A percentile compares a stretch with the other conserved stretches of the same genome.
Conservation (phyloP, 192 early-diverging fungal species). For the Coemansia sp. region DNA sequence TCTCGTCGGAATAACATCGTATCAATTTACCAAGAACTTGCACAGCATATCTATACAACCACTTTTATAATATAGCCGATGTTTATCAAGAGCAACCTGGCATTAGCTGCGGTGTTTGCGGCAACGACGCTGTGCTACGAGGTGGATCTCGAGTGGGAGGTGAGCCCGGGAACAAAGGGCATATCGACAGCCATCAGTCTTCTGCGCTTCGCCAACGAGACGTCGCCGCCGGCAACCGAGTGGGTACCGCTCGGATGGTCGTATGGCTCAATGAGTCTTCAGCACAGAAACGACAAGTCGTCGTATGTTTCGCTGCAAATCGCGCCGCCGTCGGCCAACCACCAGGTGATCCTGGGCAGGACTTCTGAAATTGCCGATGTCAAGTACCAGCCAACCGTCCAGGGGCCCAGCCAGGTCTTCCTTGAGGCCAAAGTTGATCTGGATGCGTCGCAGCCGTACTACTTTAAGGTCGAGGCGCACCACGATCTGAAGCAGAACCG, state of each 20-base stretch:
- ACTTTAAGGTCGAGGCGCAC: conserved; percentile 51
- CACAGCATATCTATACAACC: too few species aligned
- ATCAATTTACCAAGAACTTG: too few species aligned
- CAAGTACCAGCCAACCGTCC: conserved; percentile 13
- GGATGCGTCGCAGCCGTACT: conserved; percentile 20
- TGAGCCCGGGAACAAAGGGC: conserved; percentile 10
- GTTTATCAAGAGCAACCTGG: too few species aligned
- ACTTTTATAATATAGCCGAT: too few species aligned
- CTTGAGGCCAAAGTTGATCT: conserved; percentile 26
- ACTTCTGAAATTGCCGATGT: conserved; percentile 14
- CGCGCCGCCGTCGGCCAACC: conserved; percentile 22
- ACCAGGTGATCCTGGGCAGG: conserved; percentile 30
- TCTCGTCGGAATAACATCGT: too few species aligned
- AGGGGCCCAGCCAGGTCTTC: conserved; percentile 29
- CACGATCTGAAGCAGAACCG: conserved; percentile 41
- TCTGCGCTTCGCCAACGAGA: conserved; percentile 40
- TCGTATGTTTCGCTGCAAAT: conserved; percentile 35
- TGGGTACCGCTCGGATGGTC: conserved; percentile 44
- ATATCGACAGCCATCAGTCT: conserved; percentile 38
- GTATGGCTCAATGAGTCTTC: conserved; percentile 36
- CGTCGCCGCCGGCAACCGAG: conserved; percentile 35
- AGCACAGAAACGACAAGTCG: conserved; percentile 20
- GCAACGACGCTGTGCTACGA: conserved; percentile 6
- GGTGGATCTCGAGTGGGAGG: conserved; percentile 39
- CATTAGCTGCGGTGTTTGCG: too few species aligned